These are phyloP conservation scores for Neocucurbitaria cava DNA, from an alignment of 2,329 filamentous ascomycete species.

Conservation along the genomic window DNA sequence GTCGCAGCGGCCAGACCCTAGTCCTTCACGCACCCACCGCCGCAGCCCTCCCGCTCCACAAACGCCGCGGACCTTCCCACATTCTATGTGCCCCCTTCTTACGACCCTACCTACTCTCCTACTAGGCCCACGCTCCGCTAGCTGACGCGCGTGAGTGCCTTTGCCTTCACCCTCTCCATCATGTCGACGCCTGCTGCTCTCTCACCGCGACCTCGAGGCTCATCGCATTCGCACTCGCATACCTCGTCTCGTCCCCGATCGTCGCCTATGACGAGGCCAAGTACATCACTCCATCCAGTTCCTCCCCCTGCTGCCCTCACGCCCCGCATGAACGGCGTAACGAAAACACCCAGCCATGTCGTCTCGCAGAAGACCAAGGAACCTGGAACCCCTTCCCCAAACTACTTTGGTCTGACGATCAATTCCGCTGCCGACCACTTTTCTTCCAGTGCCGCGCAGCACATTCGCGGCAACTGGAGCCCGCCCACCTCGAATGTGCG, in stretches of 20 bases:
- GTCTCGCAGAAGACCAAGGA: slow-evolving; percentile 31
- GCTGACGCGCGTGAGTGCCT: slow-evolving; percentile 10
- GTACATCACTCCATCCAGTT: slow-evolving; percentile 32
- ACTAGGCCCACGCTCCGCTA: slow-evolving; percentile 20
- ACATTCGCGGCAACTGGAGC: slow-evolving; percentile 77
- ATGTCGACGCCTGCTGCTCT: slow-evolving; percentile 49
- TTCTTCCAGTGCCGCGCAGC: slow-evolving; percentile 64
- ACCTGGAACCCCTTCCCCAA: slow-evolving; percentile 68
- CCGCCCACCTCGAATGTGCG: slow-evolving; percentile 73
- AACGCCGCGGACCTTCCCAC: slow-evolving; percentile 17
- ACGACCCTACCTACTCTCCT: slow-evolving; percentile 10
- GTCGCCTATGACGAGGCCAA: slow-evolving; percentile 40
- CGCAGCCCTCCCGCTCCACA: slow-evolving; percentile 12
- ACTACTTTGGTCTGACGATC: slow-evolving; percentile 83
- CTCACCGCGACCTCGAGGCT: slow-evolving; percentile 40
- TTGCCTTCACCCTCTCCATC: slow-evolving; percentile 10
- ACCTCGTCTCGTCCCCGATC: slow-evolving; percentile 34
- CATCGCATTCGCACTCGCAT: slow-evolving; percentile 28
- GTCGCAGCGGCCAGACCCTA: slow-evolving; percentile 1
- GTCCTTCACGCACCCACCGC: slow-evolving; percentile 3
- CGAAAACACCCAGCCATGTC: slow-evolving; percentile 40
- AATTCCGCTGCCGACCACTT: slow-evolving; percentile 67
- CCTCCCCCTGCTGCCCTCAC: slow-evolving; percentile 35
- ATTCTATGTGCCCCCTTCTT: slow-evolving; percentile 35
- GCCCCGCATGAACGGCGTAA: slow-evolving; percentile 42